Evolutionary conservation across 2,329 filamentous ascomycete genomes (phyloP).

Genomic region (Colletotrichum sidae): DNA sequence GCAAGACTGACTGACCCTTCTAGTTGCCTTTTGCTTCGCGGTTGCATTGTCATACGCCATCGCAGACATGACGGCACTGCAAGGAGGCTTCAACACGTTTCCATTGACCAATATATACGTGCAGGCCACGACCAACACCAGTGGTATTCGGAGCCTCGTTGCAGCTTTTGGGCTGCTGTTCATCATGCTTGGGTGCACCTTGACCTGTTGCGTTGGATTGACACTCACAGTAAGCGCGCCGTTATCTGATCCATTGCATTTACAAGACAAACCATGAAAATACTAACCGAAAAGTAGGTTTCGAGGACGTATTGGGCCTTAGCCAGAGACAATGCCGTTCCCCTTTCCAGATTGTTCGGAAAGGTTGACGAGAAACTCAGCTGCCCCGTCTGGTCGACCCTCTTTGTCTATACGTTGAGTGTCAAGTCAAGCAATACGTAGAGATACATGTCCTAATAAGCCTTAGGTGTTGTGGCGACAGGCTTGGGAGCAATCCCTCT

Average conservation of each 20-base stretch:
- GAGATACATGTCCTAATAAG: not conserved
- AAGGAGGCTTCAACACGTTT: constrained; percentile 63
- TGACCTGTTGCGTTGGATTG: constrained; percentile 62
- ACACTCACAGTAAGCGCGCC: constrained; percentile 56
- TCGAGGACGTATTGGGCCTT: constrained; percentile 61
- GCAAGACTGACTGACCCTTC: constrained; percentile 52
- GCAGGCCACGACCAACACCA: constrained; percentile 61
- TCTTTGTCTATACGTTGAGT: constrained; percentile 56
- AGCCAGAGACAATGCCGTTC: constrained; percentile 71
- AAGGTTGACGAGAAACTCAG: constrained; percentile 63
- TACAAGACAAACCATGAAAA: not conserved
- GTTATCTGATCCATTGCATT: not conserved
- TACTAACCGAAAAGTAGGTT: constrained; percentile 26
- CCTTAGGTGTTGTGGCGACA: constrained; percentile 57
- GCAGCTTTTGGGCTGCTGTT: constrained; percentile 69
- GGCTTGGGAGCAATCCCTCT: constrained; percentile 68
- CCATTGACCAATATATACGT: constrained; percentile 74
- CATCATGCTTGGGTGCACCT: constrained; percentile 63
- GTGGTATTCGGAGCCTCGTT: constrained; percentile 58
- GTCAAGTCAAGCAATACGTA: not conserved
- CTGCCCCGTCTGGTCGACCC: constrained; percentile 68
- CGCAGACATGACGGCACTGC: constrained; percentile 64
- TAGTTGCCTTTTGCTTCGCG: constrained; percentile 66
- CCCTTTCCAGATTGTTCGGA: constrained; percentile 51
- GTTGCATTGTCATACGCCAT: constrained; percentile 66